Percentiles rank a stretch among this genome's conserved stretches.
These are phyloP conservation scores for Pleurostoma richardsiae DNA, from an alignment of 2,329 filamentous ascomycete species.

Conservation along the genomic window DNA sequence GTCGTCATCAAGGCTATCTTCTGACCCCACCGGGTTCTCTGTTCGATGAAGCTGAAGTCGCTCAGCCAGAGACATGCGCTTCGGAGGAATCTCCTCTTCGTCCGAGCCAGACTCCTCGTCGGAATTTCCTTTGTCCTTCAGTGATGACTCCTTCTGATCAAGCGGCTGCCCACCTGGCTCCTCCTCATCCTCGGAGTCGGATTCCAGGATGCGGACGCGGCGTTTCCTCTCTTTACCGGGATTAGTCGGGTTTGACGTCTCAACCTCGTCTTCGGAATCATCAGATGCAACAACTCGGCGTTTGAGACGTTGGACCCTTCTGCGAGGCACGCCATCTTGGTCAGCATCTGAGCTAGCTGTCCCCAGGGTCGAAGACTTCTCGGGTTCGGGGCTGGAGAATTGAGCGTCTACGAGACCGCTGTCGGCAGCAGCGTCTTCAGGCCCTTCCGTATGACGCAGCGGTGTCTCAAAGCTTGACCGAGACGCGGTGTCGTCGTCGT, in stretches of 20 bases:
- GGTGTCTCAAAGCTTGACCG: neutral
- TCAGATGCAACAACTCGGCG: neutral
- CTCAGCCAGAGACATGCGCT: constrained; percentile 5
- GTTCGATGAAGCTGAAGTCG: constrained; percentile 1
- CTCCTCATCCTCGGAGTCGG: neutral
- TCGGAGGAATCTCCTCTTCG: constrained; percentile 2
- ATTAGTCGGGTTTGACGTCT: no score
- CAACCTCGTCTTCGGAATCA: constrained; percentile 5
- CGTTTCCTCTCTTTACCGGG: neutral
- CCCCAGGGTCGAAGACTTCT: no score
- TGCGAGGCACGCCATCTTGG: no score
- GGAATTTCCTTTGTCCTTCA: no score
- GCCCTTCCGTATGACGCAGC: no score
- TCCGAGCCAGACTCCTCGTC: constrained; percentile 3
- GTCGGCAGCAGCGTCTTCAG: no score
- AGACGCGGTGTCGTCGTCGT: neutral
- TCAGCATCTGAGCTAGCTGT: no score
- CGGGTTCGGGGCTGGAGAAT: no score
- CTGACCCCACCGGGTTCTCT: neutral
- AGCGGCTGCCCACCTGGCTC: neutral
- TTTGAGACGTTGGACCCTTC: no score
- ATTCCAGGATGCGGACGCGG: neutral
- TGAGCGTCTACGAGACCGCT: no score
- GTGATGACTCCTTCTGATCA: no score
- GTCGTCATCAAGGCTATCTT: constrained; percentile 2